phyloP scores from a whole-genome alignment of 257 asterid species.

The Pogostemon cablin region DNA sequence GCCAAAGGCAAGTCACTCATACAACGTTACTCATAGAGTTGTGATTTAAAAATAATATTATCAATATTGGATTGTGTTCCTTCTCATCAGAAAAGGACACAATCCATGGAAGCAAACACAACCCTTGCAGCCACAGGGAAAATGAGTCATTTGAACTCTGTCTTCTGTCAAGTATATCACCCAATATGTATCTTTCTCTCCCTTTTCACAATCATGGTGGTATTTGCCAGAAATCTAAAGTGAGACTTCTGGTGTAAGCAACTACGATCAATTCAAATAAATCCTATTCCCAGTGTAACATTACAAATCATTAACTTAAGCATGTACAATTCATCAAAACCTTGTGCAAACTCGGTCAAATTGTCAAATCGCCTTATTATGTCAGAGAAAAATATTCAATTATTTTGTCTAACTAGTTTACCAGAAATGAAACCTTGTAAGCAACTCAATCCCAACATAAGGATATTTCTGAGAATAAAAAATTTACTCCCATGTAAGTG shows the following conservation, averaged over 20 bases:
- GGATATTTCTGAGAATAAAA: background rate
- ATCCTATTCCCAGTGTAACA: slow-evolving; percentile 5
- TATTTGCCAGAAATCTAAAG: slow-evolving; percentile 4
- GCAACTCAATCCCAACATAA: background rate
- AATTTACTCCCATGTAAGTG: background rate
- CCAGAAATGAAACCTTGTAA: background rate
- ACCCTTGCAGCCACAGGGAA: slow-evolving; percentile 6
- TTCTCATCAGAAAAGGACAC: background rate
- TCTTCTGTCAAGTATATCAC: background rate
- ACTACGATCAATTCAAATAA: background rate
- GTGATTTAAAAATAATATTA: background rate
- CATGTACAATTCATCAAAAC: background rate
- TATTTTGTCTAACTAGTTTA: background rate
- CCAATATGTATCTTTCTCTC: slow-evolving; percentile 4
- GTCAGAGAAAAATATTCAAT: slow-evolving; percentile 10
- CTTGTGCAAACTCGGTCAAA: background rate
- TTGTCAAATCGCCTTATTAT: background rate
- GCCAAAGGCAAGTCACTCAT: background rate
- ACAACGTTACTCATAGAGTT: background rate
- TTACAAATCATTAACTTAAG: slow-evolving; percentile 10
- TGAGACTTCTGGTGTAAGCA: background rate
- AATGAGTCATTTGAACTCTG: background rate
- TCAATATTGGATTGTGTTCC: background rate
- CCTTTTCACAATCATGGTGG: slow-evolving; percentile 1
- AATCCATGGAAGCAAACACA: slow-evolving; percentile 18